Base-by-base conservation (phyloP, 495 filamentous ascomycete genomes). In the Penicillium waksmanii region DNA sequence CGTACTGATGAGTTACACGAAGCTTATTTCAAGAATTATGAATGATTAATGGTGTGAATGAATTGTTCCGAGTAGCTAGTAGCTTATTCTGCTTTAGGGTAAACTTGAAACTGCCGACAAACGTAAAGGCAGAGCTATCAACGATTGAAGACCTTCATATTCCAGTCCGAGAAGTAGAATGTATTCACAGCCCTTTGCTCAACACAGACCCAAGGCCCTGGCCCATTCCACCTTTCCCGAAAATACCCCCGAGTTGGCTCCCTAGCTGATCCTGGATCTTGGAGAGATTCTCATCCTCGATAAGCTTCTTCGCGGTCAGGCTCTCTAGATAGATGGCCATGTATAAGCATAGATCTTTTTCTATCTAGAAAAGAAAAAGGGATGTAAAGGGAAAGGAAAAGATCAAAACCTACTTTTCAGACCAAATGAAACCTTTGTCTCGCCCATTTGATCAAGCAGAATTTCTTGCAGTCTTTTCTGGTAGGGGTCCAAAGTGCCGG, bases 361-460 rank as follows among this genome's bases (percentile, higher is more conserved):
- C n/a, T 23, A 23, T 23, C 23, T 23, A 23, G 23, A 23, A 23
- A 23, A 21, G 3, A 23, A 23, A 23, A 3, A 23, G 4, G 10
- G 15, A 17, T 10, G 0, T 12, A 9, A 36, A 11, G 21, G 13
- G 44, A 23, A 23, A 47, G 4, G 0, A 25, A 25, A 34, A 21
- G 25, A 38, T 43, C 15, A 25, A n/a, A 43, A 51, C 66, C 23
- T 64, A 76, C 74, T 75, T 53, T 77, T 77, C 10, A 75, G 18
- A 23, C 70, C 73, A 60, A 75, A 77, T 5, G 67, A 71, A 1
- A 68, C 71, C 51, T 81, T 82, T 27, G 77, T 85, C 63, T 85
- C 82, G 15, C 81, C 82, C 75, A 83, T 82, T 38, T 70, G 73
- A 56, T 83, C 74, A 2, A 84, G 68, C 2, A 81, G 57, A 5